phyloP scores from a whole-genome alignment of 2,329 filamentous ascomycete genomes.

The Rutstroemia sp. region DNA sequence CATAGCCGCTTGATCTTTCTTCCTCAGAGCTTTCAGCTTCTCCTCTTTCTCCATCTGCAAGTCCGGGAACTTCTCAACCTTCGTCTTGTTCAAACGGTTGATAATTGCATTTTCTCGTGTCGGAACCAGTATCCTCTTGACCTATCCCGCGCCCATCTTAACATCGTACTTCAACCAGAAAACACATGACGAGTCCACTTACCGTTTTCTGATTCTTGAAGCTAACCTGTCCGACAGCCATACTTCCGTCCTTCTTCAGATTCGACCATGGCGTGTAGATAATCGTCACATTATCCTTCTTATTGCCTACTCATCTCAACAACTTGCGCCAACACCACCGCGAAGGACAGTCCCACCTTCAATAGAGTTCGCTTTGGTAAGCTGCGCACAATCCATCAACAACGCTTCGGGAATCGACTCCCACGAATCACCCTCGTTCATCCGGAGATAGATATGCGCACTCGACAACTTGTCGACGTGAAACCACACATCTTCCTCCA shows the following conservation, averaged over 20 bases:
- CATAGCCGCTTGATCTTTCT: conserved; percentile 57
- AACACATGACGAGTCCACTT: background rate
- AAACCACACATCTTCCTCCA: conserved; percentile 98
- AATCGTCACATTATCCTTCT: conserved; percentile 93
- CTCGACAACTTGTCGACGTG: conserved; percentile 96
- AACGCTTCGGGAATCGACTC: conserved; percentile 69
- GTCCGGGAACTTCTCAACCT: conserved; percentile 80
- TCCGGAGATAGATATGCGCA: conserved; percentile 89
- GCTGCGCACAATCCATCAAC: conserved; percentile 82
- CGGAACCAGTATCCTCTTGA: conserved; percentile 73
- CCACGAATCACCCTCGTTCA: conserved; percentile 74
- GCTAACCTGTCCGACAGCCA: conserved; percentile 90
- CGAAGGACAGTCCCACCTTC: conserved; percentile 45
- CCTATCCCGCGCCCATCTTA: conserved; percentile 35
- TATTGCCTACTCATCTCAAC: conserved; percentile 62
- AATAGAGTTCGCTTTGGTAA: conserved; percentile 98
- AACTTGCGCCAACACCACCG: background rate
- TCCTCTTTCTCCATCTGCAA: conserved; percentile 76
- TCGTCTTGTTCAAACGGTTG: conserved; percentile 98
- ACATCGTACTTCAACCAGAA: background rate
- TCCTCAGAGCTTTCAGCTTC: conserved; percentile 61
- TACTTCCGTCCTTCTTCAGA: conserved; percentile 87
- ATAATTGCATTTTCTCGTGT: conserved; percentile 83
- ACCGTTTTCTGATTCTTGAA: conserved; percentile 82
- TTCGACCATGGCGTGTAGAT: conserved; percentile 99